Base-by-base conservation (phyloP, 1,284 basidiomycete species). In the Amylostereum chailletii region DNA sequence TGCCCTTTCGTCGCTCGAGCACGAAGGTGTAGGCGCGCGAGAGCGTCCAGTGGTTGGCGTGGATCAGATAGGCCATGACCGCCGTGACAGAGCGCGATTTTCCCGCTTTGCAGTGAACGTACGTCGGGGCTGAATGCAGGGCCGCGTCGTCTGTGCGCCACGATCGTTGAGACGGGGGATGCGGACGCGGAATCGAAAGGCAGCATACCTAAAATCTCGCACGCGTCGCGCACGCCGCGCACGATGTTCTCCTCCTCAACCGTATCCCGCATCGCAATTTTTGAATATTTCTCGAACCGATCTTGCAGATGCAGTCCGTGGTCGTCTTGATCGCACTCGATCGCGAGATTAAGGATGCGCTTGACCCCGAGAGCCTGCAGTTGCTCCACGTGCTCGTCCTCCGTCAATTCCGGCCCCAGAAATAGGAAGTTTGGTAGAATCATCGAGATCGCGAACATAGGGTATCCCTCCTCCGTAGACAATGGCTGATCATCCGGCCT, bases 61-160 rank as follows among this genome's bases (percentile, higher is more conserved):
- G 93, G 56, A 99, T 97, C 46, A 99, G 83, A 65, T 96, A 98
- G 1, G 92, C 95, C 70, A 99, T 91, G 38, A 97, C 94, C 6
- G 93, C 90, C 0, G 92, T 96, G n/a, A 97, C 94, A 0, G 90
- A 94, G 11, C 95, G 85, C 1, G 90, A 94, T 70, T 94, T 97
- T 32, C 94, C 95, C 2, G 91, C 94, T 69, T 92, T 94, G 71
- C 94, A 98, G 66, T 98, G 95, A 9, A 97, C 93, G 60, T 96
- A 98, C 1, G 88, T 89, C 1, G 94, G 86, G 26, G 90, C 76
- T 0, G 86, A 90, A 58, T 94, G 90, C 48, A 96, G 65, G 37
- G 86, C 81, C 0, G 94, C 94, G 58, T 95, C 92, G 63, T 97
- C 94, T 94, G 62, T 4, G 49, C 9, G 41, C 43, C 46, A 51